Evolutionary conservation across 441 rosid genomes (phyloP), one percentile per base, ranked within the genome.

Genomic region (Pelargonium citronellum): DNA sequence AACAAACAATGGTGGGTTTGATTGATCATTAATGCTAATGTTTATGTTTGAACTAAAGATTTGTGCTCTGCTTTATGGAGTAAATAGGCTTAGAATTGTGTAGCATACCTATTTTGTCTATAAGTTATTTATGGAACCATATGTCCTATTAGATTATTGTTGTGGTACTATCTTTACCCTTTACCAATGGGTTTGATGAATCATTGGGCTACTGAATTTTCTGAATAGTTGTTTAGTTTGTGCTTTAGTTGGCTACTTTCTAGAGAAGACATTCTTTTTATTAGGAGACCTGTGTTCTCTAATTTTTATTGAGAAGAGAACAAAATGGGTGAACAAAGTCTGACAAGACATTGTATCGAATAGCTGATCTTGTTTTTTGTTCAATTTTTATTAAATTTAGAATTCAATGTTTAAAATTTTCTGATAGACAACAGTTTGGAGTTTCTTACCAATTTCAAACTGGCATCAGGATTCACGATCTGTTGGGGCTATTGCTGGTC

Each of bases 401-500:
- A 60, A 60, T 16, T 1, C 22, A 24, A 20, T 19, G 9, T 19
- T 60, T 7, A 20, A 19, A 20, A 9, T 60, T 60, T 60, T 24
- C n/a, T 17, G 2, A 19, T 57, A 20, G 58, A 51, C 64, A 16
- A 60, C 11, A 20, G 64, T 19, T 61, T 17, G 71, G 41, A 64
- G 69, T 64, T 68, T 79, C 73, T 78, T 8, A 70, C 68, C 5
- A 22, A 17, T 7, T 68, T 63, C 13, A 12, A 41, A 57, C 64
- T 77, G 71, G 47, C 61, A 53, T 66, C 79, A 95, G 98, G 97
- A 90, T 83, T 79, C 95, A 16, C 75, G 92, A 64, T 92, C 98
- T 6, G 85, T 86, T 65, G 98, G 99, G 69, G 98, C 97, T 41
- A 83, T 92, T 66, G 99, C 96, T 2, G 99, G 99, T 39, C 87